Evolutionary conservation across 2,329 filamentous ascomycete species (phyloP), one percentile per base, ranked within the genome.

Genomic region (Botryotinia convoluta): DNA sequence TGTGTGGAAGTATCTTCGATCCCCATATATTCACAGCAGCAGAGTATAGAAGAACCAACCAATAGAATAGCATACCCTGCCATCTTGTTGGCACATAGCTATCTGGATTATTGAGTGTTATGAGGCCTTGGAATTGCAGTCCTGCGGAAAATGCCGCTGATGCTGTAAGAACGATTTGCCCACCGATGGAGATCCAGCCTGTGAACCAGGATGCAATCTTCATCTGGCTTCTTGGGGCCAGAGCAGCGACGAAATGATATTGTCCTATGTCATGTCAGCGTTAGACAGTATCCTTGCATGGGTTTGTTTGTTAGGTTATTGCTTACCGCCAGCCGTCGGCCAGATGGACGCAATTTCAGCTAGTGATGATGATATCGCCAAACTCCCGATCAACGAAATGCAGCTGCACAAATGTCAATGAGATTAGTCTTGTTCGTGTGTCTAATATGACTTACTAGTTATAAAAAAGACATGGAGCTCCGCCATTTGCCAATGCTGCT

Each of bases 181-280:
- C 85, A 22, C 84, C 84, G 37, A 86, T 81, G 1, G 82, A 84
- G 48, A 86, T 84, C 83, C 84, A 85, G 75, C 83, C 83, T 1
- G 82, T 84, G 65, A 83, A 81, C 82, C 83, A 85, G 2, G 83
- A 81, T 3, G 83, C 81, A 5, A 81, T 76, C 7, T 81, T 79
- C 71, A 80, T 80, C 20, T 81, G 80, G 0, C 79, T 80, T 5
- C 74, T 65, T 0, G 87, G 85, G 3, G 85, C 85, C 72, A 89
- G 84, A 76, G 87, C 85, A 1, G 85, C 87, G 0, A 89, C 86
- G 87, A 87, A 89, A 77, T 89, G 87, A 75, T 90, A 90, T 80
- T 90, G 87, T 14, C 88, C 62, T 72, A 16, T 2, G 18, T 37
- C 18, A 44, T 22, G 29, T 45, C 42, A 22, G 42, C 32, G 22